Evolutionary conservation across 306 rosid species (phyloP), one percentile per base, ranked within the genome.

Genomic region (Herpetospermum pedunculosum): DNA sequence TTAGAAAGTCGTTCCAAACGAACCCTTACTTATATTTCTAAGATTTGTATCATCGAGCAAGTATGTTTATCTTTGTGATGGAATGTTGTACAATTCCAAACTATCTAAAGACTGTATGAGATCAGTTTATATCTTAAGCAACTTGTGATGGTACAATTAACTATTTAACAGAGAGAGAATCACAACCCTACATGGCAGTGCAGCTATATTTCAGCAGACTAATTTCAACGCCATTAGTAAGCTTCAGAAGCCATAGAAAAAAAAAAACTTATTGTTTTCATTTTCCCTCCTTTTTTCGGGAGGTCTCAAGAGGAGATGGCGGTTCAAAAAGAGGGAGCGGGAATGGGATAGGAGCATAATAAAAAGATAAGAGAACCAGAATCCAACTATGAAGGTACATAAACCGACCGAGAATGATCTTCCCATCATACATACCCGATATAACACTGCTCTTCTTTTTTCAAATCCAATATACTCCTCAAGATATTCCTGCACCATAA

Each of bases 401-500:
- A 68, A 70, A 46, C 64, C 57, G 19, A 49, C 6, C 37, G 10
- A 73, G 44, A 64, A 12, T 3, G 46, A 72, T 19, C 13, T 23
- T 15, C 13, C 35, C 37, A 19, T 21, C 30, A 71, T 65, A 43
- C 81, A 77, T 88, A 89, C 99, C 88, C 88, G 97, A 81, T 83
- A 91, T 50, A 91, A 74, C 70, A 95, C 67, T 23, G 86, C 60
- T 82, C 92, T 83, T 83, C 99, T 85, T 70, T 86, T 95, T 62
- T 81, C 80, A 2, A 80, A 78, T 83, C 95, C 96, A 37, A 91
- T 82, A 49, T 65, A 83, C 77, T 91, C 99, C 77, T 95, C 99
- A 59, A 95, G 99, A 84, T 89, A 91, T 77, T 86, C 97, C 99
- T 95, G 97, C 82, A 75, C 78, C 62, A 77, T 10, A 25, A 47